Percentiles rank a stretch among this genome's conserved stretches.
Conservation (phyloP, 1,284 basidiomycete species). For the Ganoderma resinaceum region DNA sequence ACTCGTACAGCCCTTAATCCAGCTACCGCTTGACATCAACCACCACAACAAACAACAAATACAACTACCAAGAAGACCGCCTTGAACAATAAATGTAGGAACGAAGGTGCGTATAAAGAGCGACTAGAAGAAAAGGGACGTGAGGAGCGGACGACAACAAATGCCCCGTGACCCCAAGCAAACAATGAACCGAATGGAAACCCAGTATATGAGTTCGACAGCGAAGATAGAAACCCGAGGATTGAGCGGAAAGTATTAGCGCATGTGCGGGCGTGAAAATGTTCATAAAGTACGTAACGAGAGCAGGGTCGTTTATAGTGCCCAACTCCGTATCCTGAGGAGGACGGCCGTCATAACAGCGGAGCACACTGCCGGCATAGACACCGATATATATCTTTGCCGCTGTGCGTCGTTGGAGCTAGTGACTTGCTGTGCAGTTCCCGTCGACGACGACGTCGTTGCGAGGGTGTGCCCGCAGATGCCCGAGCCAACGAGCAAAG, state of each 20-base stretch:
- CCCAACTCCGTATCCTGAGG: constrained; percentile 7
- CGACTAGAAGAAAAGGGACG: not conserved
- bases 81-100: not conserved
- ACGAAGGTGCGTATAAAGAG: constrained; percentile 2
- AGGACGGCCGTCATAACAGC: constrained; percentile 8
- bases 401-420: constrained; percentile 13
- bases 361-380: not conserved
- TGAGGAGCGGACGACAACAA: not conserved
- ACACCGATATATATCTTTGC: not conserved
- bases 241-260: not conserved
- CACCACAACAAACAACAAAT: not conserved
- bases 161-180: not conserved
- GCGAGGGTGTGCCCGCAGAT: constrained; percentile 41
- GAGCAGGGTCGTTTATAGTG: not conserved
- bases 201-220: not conserved
- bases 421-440: constrained; percentile 12
- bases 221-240: not conserved
- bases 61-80: not conserved
- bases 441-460: constrained; percentile 7
- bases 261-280: not conserved
- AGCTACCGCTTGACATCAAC: not conserved
- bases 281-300: not conserved
- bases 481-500: constrained; percentile 47
- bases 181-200: not conserved
- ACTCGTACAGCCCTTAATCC: not conserved